Base-by-base conservation (phyloP, 2,329 filamentous ascomycete genomes). In the Coccinonectria pachysandricola region DNA sequence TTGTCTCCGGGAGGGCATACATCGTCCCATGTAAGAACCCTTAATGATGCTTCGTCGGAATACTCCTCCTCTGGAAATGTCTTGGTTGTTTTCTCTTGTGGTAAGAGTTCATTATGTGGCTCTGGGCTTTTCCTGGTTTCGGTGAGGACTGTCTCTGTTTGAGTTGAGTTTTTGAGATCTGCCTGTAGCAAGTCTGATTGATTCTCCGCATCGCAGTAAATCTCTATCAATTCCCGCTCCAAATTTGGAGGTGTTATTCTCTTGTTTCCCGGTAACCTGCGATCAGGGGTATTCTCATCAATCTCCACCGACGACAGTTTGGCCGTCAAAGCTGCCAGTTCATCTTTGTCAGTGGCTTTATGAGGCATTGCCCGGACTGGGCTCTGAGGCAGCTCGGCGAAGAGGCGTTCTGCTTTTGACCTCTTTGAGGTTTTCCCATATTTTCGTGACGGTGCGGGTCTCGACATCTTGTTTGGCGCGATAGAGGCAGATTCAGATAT, bases 11-110 rank as follows among this genome's bases (percentile, higher is more conserved):
- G 52, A 0, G 66, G 64, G 24, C 71, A 71, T 15, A 78, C 58
- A 27, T 76, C 70, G 15, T 60, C 50, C 73, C 74, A 79, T 1
- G 59, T 57, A 20, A 75, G 50, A 5, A 62, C 42, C 4, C 62
- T 59, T 10, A 70, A 49, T 6, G 41, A 35, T 5, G 36, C 27
- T 21, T 49, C 45, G 12, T 19, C 23, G 5, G 25, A 20, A 11
- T 20, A 12, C 14, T 24, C 18, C 12, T 48, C 45, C 8, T 34
- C 23, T 7, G 40, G 13, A 9, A 27, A 24, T 21, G 22, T 40
- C 24, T 18, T 31, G 20, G 12, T 25, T 25, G n/a, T 18, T 26
- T 8, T 14, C 16, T 14, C 16, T 19, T 12, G 10, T 12, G 23
- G 12, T 21, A 15, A 18, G 28, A 12, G 7, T 23, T 12, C 17